Conservation (phyloP, 768 basidiomycete genomes). For the Psilocybe sp. region DNA sequence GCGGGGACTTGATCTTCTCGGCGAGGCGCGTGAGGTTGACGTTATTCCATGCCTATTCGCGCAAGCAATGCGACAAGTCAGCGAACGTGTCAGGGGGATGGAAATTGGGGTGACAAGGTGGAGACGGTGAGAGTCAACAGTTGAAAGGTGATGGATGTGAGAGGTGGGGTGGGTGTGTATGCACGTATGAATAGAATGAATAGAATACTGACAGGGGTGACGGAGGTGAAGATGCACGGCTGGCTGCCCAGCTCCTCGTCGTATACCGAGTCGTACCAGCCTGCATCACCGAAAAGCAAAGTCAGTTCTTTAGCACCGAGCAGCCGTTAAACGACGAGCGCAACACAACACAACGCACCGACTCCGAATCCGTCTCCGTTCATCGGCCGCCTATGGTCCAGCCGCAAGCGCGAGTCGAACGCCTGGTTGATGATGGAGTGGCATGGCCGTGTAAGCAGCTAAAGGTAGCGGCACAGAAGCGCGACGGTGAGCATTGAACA, state of each 20-base stretch:
- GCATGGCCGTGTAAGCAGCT: conserved; percentile 90
- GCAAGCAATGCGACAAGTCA: not conserved
- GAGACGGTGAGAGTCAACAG: no score
- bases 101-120: no score
- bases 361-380: conserved; percentile 97
- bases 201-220: conserved; percentile 69
- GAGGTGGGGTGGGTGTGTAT: no score
- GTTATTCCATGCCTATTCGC: conserved; percentile 89
- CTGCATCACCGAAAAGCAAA: conserved; percentile 30
- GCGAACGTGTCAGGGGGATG: not conserved
- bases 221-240: conserved; percentile 94
- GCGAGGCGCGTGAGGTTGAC: conserved; percentile 90
- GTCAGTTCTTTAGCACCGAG: not conserved
- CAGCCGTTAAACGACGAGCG: not conserved
- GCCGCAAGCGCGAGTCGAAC: conserved; percentile 86
- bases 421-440: conserved; percentile 98
- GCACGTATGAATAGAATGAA: no score
- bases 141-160: no score
- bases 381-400: conserved; percentile 81
- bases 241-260: conserved; percentile 82
- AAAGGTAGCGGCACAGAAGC: no score
- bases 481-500: not conserved
- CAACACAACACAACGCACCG: conserved; percentile 43
- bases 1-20: conserved; percentile 93
- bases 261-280: conserved; percentile 90